Conservation (phyloP, 305 asterid genomes). For the Solanum hybrid region DNA sequence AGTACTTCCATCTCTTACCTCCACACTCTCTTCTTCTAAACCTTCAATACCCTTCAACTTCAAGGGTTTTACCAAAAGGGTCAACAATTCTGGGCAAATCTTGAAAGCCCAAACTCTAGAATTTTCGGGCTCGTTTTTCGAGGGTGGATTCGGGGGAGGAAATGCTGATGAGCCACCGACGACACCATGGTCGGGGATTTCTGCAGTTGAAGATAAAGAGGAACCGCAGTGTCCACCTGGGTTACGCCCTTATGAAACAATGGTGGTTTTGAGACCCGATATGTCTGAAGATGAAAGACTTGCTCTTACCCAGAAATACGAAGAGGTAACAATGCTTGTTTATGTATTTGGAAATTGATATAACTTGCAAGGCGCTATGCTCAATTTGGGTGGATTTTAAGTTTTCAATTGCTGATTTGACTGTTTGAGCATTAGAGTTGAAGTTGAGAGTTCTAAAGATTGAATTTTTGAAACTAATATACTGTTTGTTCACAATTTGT, state of each 20-base stretch:
- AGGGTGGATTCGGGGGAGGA: conserved; percentile 49
- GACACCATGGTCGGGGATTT: conserved; percentile 45
- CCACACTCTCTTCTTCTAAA: conserved; percentile 10
- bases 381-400: background rate
- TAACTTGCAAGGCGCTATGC: background rate
- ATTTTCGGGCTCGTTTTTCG: conserved; percentile 45
- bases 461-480: background rate
- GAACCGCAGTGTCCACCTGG: conserved; percentile 95
- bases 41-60: conserved; percentile 1
- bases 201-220: conserved; percentile 70
- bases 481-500: background rate
- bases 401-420: background rate
- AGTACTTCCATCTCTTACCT: background rate
- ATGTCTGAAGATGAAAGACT: conserved; percentile 96
- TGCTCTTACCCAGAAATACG: conserved; percentile 74
- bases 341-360: background rate
- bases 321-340: conserved; percentile 44
- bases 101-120: conserved; percentile 32
- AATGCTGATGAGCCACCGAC: conserved; percentile 34
- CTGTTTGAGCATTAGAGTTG: background rate
- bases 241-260: conserved; percentile 73
- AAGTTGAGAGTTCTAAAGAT: background rate
- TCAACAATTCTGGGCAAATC: background rate
- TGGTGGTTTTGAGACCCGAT: conserved; percentile 82
- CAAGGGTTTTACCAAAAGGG: conserved; percentile 5